Percentiles rank a stretch among this genome's conserved stretches.
Evolutionary conservation across 805 yeast genomes (phyloP).

Genomic region (Candida wancherniae): DNA sequence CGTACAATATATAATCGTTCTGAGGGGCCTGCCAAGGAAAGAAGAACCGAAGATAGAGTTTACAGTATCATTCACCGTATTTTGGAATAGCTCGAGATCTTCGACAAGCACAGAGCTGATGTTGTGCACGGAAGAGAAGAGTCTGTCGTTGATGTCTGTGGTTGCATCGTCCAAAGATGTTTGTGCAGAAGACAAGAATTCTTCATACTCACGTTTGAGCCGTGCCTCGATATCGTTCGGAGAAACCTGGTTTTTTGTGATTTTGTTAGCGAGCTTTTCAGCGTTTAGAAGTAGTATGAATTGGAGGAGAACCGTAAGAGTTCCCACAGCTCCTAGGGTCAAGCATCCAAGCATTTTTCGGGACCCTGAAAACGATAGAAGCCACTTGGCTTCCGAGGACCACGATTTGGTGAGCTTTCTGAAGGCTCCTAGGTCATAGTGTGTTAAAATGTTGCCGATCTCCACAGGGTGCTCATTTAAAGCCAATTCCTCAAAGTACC

Average conservation of each 20-base stretch:
- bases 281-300: too few relatives aligned
- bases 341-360: conserved; percentile 8
- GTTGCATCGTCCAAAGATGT: conserved; percentile 40
- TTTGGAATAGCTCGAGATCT: conserved; percentile 12
- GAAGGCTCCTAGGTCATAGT: conserved; percentile 8
- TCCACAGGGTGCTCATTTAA: conserved; percentile 5
- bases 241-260: too few relatives aligned
- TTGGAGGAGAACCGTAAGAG: conserved; percentile 9
- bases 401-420: conserved; percentile 3
- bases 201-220: conserved; percentile 2
- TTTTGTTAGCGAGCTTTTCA: too few relatives aligned
- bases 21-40: conserved; percentile 56
- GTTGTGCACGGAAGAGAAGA: conserved; percentile 61
- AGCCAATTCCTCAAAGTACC: conserved; percentile 1
- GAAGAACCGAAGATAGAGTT: conserved; percentile 63
- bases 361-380: conserved; percentile 5
- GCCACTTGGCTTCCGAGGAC: conserved; percentile 9
- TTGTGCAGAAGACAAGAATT: conserved; percentile 7
- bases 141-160: conserved; percentile 49
- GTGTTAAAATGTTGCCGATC: conserved; percentile 9
- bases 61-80: conserved; percentile 55
- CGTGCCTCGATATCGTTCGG: too few relatives aligned
- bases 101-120: conserved; percentile 18
- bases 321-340: conserved; percentile 7
- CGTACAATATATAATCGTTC: conserved; percentile 70